phyloP scores from a whole-genome alignment of 768 basidiomycete genomes.

The Phaffia australis region DNA sequence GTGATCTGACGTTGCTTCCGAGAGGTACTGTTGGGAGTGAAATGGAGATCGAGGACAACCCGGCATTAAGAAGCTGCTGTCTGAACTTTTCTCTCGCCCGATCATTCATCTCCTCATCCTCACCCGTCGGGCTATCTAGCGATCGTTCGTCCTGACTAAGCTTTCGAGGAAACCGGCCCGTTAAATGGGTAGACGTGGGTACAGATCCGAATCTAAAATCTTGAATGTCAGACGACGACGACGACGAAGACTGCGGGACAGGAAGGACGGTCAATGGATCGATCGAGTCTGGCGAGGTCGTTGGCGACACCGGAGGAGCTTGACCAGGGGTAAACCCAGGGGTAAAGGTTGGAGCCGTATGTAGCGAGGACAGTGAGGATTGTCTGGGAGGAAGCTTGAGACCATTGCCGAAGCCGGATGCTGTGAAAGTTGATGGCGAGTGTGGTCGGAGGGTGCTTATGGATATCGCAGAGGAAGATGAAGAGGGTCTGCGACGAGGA shows the following conservation, averaged over 20 bases:
- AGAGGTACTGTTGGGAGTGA: constrained; percentile 7
- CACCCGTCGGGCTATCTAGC: neutral
- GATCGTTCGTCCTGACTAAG: neutral
- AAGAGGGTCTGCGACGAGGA: constrained; percentile 20
- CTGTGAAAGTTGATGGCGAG: constrained; percentile 4
- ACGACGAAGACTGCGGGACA: neutral
- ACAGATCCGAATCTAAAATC: constrained; percentile 2
- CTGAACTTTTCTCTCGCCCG: constrained; percentile 21
- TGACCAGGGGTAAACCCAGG: neutral
- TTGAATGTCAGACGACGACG: constrained; percentile 15
- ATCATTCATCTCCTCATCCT: constrained; percentile 16
- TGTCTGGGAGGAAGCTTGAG: constrained; percentile 3
- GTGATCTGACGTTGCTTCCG: neutral
- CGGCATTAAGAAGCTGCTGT: constrained; percentile 17
- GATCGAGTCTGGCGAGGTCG: neutral
- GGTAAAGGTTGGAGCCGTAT: constrained; percentile 1
- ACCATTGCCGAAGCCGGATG: constrained; percentile 14
- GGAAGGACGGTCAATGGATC: neutral
- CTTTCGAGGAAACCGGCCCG: too few relatives aligned
- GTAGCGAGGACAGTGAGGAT: constrained; percentile 10
- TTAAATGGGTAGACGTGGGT: too few relatives aligned
- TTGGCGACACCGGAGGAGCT: constrained; percentile 9
- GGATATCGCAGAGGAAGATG: constrained; percentile 19
- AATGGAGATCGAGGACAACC: constrained; percentile 20
- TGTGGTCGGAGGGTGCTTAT: constrained; percentile 5